phyloP scores from a whole-genome alignment of 139 green algal genomes.

The Picochlorum sp. region DNA sequence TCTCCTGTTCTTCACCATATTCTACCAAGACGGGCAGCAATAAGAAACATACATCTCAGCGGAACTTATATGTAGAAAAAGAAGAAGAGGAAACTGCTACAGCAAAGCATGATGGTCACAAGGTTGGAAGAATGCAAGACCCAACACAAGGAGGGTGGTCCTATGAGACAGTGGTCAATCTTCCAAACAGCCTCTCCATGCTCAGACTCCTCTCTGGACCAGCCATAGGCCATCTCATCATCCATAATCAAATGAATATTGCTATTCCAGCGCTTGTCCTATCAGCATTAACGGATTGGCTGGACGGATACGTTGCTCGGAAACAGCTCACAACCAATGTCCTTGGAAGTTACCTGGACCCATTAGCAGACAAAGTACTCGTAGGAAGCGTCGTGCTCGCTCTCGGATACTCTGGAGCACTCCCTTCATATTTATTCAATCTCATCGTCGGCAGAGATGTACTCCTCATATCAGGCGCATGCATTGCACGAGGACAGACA shows the following conservation, averaged over 20 bases:
- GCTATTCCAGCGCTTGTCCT: slow-evolving; percentile 17
- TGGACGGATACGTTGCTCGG: slow-evolving; percentile 68
- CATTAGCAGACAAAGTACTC: slow-evolving; percentile 78
- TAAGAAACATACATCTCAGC: too few species aligned
- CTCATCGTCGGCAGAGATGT: slow-evolving; percentile 66
- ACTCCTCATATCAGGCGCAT: slow-evolving; percentile 44
- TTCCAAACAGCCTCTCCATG: slow-evolving; percentile 44
- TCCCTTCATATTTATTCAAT: slow-evolving; percentile 49
- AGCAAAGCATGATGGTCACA: too few species aligned
- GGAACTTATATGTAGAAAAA: too few species aligned
- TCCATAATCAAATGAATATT: slow-evolving; percentile 19
- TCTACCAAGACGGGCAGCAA: too few species aligned
- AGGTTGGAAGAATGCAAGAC: neutral
- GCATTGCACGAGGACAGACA: slow-evolving; percentile 26
- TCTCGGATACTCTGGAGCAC: slow-evolving; percentile 41
- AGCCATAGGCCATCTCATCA: slow-evolving; percentile 34
- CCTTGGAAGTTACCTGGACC: slow-evolving; percentile 82
- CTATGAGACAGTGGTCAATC: slow-evolving; percentile 30
- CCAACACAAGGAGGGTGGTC: slow-evolving; percentile 28
- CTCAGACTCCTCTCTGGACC: slow-evolving; percentile 39
- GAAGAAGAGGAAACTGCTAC: too few species aligned
- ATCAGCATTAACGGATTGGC: slow-evolving; percentile 63
- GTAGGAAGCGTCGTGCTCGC: slow-evolving; percentile 31
- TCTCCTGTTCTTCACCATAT: too few species aligned
- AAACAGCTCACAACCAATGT: slow-evolving; percentile 30